These are phyloP conservation scores for Tieghemiomyces parasiticus DNA, from an alignment of 192 early-diverging fungal species.

Conservation along the genomic window DNA sequence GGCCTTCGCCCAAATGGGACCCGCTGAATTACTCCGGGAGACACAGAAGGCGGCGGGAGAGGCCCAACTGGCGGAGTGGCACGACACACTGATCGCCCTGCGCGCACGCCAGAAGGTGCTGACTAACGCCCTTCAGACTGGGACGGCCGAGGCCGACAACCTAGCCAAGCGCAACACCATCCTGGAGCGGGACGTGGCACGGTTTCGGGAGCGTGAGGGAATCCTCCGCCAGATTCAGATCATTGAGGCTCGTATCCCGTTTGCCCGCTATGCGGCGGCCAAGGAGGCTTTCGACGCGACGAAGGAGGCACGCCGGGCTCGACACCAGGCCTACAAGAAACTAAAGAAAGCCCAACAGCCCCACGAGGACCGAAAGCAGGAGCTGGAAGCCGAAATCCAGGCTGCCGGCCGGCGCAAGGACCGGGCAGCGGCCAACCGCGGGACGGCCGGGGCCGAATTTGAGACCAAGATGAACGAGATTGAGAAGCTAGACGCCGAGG, in stretches of 20 bases:
- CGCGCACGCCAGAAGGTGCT: slow-evolving; percentile 39
- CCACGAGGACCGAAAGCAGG: slow-evolving; percentile 18
- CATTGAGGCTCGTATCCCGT: slow-evolving; percentile 41
- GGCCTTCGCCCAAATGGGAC: slow-evolving; percentile 80
- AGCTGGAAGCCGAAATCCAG: slow-evolving; percentile 9
- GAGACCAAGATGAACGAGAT: slow-evolving; percentile 18
- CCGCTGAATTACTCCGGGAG: slow-evolving; percentile 58
- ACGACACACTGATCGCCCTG: slow-evolving; percentile 44
- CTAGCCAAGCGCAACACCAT: slow-evolving; percentile 51
- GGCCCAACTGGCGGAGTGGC: slow-evolving; percentile 41
- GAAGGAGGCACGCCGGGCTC: slow-evolving; percentile 23
- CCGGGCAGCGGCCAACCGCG: not conserved
- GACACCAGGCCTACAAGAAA: slow-evolving; percentile 22
- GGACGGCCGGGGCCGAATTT: slow-evolving; percentile 11
- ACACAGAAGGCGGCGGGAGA: slow-evolving; percentile 77
- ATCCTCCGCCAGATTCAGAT: slow-evolving; percentile 43
- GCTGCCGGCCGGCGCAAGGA: not conserved
- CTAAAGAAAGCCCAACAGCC: slow-evolving; percentile 25
- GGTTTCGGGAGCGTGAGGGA: slow-evolving; percentile 54
- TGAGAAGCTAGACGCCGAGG: slow-evolving; percentile 16
- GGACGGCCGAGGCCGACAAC: slow-evolving; percentile 37
- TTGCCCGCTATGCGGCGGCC: slow-evolving; percentile 40
- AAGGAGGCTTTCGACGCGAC: slow-evolving; percentile 36
- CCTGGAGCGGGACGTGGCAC: slow-evolving; percentile 59
- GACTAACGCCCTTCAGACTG: slow-evolving; percentile 19